Evolutionary conservation across 495 filamentous ascomycete species (phyloP), one percentile per base, ranked within the genome.

Genomic region (Hypoxylon perforatum): DNA sequence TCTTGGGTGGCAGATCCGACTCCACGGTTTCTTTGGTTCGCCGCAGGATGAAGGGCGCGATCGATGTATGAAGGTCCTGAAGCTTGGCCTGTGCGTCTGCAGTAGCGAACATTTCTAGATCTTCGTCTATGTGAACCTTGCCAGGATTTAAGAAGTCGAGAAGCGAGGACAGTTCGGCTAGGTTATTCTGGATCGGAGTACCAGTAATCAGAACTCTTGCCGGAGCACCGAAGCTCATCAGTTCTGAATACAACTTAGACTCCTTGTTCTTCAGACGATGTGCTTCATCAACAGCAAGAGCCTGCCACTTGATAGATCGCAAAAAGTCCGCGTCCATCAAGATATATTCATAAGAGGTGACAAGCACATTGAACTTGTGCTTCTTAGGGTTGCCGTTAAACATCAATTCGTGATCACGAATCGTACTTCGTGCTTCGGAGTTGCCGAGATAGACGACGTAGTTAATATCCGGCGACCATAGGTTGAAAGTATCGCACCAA

Each of bases 1-100:
- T 95, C 81, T 99, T 99, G 0, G 93, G 92, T 4, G 95, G 95
- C 25, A 99, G 81, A 58, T 97, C 95, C 25, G 92, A 95, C 74
- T 97, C 95, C 9, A 99, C 95, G 41, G 92, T 96, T 63, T 95
- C 91, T 77, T 99, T 99, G 8, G 95, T 97, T 15, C 95, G 91
- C n/a, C 95, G 91, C 39, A 99, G 81, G 83, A 99, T 97, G 71
- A 89, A 97, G 2, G 94, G 94, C 22, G 91, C 84, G 67, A 97
- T 93, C 3, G 89, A 83, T 5, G 84, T 79, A 17, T 90, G 92
- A 42, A 96, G 80, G 62, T 93, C 88, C 25, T 78, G 76, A 3
- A 86, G 78, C 57, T 84, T 85, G 38, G 76, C 59, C 51, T 81
- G 79, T 59, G 70, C 77, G 47, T 82, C 80, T 4, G 71, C 75